Conservation (phyloP, 2,329 filamentous ascomycete species). For the Cordyceps fumosorosea region DNA sequence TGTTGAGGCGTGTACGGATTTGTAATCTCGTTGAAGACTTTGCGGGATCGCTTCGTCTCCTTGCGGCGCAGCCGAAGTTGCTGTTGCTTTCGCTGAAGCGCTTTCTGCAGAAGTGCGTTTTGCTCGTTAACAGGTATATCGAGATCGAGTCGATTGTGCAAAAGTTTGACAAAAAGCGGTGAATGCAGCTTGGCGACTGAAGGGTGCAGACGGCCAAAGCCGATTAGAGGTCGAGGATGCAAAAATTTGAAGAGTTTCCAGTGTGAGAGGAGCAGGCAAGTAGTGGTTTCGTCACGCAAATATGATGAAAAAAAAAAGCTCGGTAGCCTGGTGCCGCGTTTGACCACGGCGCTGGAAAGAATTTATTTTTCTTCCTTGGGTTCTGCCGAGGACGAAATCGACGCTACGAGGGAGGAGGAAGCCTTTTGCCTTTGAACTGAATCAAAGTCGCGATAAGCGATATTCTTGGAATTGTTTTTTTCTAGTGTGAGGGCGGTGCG, state of each 20-base stretch:
- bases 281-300: not conserved
- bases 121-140: constrained; percentile 18
- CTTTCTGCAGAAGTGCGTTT: constrained; percentile 15
- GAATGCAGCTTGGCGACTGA: constrained; percentile 62
- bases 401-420: constrained; percentile 3
- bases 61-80: constrained; percentile 28
- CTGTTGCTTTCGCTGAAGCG: constrained; percentile 27
- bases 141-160: constrained; percentile 36
- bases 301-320: not conserved
- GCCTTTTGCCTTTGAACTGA: not conserved
- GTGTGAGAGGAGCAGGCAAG: not conserved
- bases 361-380: constrained; percentile 5
- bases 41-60: constrained; percentile 29
- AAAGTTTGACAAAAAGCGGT: constrained; percentile 58
- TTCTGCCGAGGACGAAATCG: constrained; percentile 2
- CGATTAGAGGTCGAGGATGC: not conserved
- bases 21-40: constrained; percentile 33
- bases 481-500: not conserved
- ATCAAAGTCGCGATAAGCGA: constrained; percentile 1
- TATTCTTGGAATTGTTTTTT: not conserved
- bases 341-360: not conserved
- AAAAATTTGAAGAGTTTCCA: not conserved
- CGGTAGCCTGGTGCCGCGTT: not conserved
- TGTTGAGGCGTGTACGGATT: constrained; percentile 38
- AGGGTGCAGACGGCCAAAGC: constrained; percentile 1